Evolutionary conservation across 495 filamentous ascomycete species (phyloP).

Genomic region (Talaromyces liani): DNA sequence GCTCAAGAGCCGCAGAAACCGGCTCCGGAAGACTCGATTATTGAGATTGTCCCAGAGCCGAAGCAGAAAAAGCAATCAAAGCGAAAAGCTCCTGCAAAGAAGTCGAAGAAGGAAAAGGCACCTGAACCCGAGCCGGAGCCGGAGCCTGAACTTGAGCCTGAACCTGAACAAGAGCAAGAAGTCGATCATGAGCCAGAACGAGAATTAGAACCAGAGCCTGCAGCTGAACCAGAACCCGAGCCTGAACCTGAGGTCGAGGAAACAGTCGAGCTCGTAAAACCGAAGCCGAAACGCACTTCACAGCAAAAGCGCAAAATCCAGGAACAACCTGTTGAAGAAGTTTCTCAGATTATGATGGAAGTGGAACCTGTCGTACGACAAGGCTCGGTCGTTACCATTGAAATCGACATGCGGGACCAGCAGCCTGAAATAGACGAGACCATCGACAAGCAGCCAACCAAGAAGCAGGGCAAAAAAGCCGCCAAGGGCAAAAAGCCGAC

Average conservation of each 20-base stretch:
- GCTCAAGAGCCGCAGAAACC: constrained; percentile 10
- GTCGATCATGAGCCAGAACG: constrained; percentile 14
- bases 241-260: neutral
- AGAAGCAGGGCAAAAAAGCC: constrained; percentile 45
- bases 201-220: constrained; percentile 20
- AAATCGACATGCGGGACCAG: constrained; percentile 27
- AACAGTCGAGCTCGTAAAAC: neutral
- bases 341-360: neutral
- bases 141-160: constrained; percentile 21
- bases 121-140: constrained; percentile 16
- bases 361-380: constrained; percentile 16
- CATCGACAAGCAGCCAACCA: constrained; percentile 28
- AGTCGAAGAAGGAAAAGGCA: constrained; percentile 19
- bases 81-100: constrained; percentile 33
- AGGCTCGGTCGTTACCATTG: constrained; percentile 32
- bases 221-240: constrained; percentile 30
- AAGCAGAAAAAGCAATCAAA: constrained; percentile 24
- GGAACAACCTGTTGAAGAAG: neutral
- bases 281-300: neutral
- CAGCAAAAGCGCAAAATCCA: neutral
- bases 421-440: constrained; percentile 29
- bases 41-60: constrained; percentile 17
- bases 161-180: constrained; percentile 14
- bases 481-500: constrained; percentile 1
- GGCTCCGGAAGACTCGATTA: neutral